Evolutionary conservation across 2,329 filamentous ascomycete species (phyloP), one percentile per base, ranked within the genome.

Genomic region (Fusarium algeriense): DNA sequence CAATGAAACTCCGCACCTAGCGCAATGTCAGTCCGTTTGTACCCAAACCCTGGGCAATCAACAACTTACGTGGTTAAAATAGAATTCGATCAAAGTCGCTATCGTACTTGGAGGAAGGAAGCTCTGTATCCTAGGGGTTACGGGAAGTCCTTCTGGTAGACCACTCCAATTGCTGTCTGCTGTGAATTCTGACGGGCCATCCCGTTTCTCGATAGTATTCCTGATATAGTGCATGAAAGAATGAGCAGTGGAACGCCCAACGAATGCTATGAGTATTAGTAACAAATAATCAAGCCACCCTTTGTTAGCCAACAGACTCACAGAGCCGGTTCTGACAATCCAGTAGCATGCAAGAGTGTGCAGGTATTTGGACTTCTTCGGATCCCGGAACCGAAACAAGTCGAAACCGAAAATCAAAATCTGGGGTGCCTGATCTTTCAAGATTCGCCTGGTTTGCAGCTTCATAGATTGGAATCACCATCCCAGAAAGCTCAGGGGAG

Each of bases 161-260:
- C 85, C 87, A 71, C 90, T 87, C 49, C 87, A 83, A 55, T 83
- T 82, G 19, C 87, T 86, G 71, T 90, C 89, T 54, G 81, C 77
- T 2, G 88, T 90, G 71, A 91, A 91, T 0, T 83, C 79, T 6
- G 88, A 90, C 1, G 81, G 76, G 1, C 89, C 89, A 83, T n/a
- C 34, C 84, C 83, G 12, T 80, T 86, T 69, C 88, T 85, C 7
- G 17, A 91, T 88, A 70, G 90, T 86, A 80, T 87, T 86, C 13
- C 89, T 86, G 20, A 91, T 85, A 46, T 89, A 80, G 60, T 90
- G 87, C 6, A 91, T 80, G 71, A 88, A 90, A 1, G 89, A 89
- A 9, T 91, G 80, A 1, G 87, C 88, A 2, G 88, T 88, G 4
- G 89, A 88, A 69, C 90, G 87, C n/a, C 89, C 89, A 66, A 90